phyloP scores from a whole-genome alignment of 2,329 filamentous ascomycete species.

The Cryphonectria parasitica region DNA sequence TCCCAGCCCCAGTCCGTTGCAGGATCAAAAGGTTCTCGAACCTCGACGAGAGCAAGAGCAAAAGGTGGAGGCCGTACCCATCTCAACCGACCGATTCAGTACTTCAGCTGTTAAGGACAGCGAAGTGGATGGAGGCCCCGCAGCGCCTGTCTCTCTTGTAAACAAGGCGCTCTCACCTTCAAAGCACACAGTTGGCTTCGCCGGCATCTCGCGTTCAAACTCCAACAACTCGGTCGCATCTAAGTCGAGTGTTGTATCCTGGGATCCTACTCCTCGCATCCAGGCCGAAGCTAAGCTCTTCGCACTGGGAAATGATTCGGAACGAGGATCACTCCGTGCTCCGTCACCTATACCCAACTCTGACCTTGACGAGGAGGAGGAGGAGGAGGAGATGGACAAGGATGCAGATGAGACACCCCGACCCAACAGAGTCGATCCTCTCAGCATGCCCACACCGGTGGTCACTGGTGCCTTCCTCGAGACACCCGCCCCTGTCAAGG shows the following conservation, averaged over 20 bases:
- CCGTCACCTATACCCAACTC: slow-evolving; percentile 48
- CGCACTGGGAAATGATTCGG: slow-evolving; percentile 60
- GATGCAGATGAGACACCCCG: slow-evolving; percentile 52
- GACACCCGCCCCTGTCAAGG: slow-evolving; percentile 54
- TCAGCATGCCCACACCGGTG: slow-evolving; percentile 56
- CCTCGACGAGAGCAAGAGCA: slow-evolving; percentile 29
- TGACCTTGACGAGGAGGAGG: slow-evolving; percentile 26
- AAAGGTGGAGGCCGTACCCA: slow-evolving; percentile 17
- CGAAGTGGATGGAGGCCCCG: not conserved
- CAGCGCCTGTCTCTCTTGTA: not conserved
- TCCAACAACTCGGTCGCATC: slow-evolving; percentile 27
- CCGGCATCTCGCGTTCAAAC: slow-evolving; percentile 35
- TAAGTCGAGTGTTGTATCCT: slow-evolving; percentile 24
- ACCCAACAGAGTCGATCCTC: slow-evolving; percentile 47
- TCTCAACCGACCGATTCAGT: not conserved
- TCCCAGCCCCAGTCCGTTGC: slow-evolving; percentile 42
- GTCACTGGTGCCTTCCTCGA: slow-evolving; percentile 61
- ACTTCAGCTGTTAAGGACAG: slow-evolving; percentile 7
- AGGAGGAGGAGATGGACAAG: slow-evolving; percentile 32
- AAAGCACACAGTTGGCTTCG: slow-evolving; percentile 52
- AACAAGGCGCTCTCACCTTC: slow-evolving; percentile 28
- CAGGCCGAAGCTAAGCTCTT: slow-evolving; percentile 61
- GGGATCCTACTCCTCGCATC: slow-evolving; percentile 60
- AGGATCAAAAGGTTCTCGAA: slow-evolving; percentile 34
- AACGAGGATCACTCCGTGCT: slow-evolving; percentile 57